Evolutionary conservation across 768 basidiomycete species (phyloP).

Genomic region (Phaeolepiota aurea): DNA sequence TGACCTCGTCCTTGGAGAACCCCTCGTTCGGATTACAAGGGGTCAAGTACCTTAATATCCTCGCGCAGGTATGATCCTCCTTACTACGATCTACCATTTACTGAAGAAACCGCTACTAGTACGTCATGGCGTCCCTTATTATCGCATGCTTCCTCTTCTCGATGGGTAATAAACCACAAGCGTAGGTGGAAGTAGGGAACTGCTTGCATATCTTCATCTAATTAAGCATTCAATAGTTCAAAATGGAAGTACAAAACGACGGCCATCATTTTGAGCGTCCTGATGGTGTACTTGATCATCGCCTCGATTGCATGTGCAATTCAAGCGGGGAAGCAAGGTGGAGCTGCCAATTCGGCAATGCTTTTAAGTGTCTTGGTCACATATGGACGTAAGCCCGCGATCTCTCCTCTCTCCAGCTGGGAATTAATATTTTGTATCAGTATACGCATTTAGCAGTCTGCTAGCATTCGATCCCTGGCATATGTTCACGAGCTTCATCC

Average conservation of each 20-base stretch:
- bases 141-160: constrained; percentile 89
- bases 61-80: constrained; percentile 49
- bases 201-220: neutral
- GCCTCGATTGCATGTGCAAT: constrained; percentile 79
- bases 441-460: constrained; percentile 70
- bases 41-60: constrained; percentile 67
- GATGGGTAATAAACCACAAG: constrained; percentile 91
- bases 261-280: constrained; percentile 60
- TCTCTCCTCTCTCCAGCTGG: neutral
- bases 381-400: constrained; percentile 56
- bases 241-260: constrained; percentile 82
- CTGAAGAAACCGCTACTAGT: constrained; percentile 32
- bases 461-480: constrained; percentile 96
- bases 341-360: constrained; percentile 64
- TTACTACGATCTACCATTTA: neutral
- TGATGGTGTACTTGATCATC: constrained; percentile 80
- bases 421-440: constrained; percentile 18
- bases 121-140: constrained; percentile 75
- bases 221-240: constrained; percentile 31
- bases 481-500: constrained; percentile 83
- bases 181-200: constrained; percentile 36
- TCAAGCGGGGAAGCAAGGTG: constrained; percentile 59
- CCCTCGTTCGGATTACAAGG: constrained; percentile 52
- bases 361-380: constrained; percentile 81
- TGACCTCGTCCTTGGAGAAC: constrained; percentile 84